phyloP scores from a whole-genome alignment of 306 rosid genomes.

The Canavalia gladiata region DNA sequence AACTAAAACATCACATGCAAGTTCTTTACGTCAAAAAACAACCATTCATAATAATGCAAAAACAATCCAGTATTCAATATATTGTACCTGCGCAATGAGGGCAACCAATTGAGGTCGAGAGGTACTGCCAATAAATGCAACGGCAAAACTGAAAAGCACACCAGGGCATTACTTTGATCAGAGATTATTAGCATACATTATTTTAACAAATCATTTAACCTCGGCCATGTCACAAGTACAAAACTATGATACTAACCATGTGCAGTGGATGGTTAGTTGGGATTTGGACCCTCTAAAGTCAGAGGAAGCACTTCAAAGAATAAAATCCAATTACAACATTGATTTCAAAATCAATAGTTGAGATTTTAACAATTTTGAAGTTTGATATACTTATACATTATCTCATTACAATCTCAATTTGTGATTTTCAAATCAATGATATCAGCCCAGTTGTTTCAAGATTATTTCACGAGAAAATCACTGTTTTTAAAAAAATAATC shows the following conservation, averaged over 20 bases:
- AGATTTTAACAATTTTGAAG: too few relatives aligned
- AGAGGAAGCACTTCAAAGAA: too few relatives aligned
- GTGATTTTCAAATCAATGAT: too few relatives aligned
- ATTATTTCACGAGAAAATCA: too few relatives aligned
- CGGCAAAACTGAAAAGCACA: slow-evolving; percentile 75
- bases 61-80: slow-evolving; percentile 24
- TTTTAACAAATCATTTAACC: slow-evolving; percentile 41
- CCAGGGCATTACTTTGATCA: slow-evolving; percentile 36
- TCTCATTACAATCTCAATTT: too few relatives aligned
- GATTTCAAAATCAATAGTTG: too few relatives aligned
- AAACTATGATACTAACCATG: slow-evolving; percentile 34
- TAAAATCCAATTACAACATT: too few relatives aligned
- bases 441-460: too few relatives aligned
- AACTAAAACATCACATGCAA: slow-evolving; percentile 35
- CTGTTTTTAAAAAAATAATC: too few relatives aligned
- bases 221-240: slow-evolving; percentile 29
- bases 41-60: slow-evolving; percentile 37
- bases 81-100: slow-evolving; percentile 90
- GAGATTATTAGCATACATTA: slow-evolving; percentile 29
- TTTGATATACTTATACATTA: too few relatives aligned
- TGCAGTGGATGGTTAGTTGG: neutral
- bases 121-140: slow-evolving; percentile 85
- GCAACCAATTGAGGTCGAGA: slow-evolving; percentile 93
- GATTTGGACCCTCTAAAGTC: too few relatives aligned
- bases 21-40: slow-evolving; percentile 40